Evolutionary conservation across 2,329 filamentous ascomycete genomes (phyloP).

Genomic region (Gaeumannomyces tritici): DNA sequence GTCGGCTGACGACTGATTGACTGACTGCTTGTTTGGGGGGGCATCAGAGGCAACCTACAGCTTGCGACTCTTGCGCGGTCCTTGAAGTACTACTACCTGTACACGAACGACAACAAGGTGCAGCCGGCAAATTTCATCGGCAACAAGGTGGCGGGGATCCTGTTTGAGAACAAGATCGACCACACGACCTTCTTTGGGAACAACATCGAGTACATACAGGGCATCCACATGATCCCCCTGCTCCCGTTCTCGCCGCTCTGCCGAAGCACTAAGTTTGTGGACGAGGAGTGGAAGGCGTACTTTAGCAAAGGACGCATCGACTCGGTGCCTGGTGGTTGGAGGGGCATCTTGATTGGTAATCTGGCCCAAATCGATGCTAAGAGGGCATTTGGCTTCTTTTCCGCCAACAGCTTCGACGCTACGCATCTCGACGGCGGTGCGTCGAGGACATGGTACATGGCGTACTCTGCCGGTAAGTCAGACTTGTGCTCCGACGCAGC

Average conservation of each 20-base stretch:
- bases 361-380: slow-evolving; percentile 66
- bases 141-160: slow-evolving; percentile 63
- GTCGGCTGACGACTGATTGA: slow-evolving; percentile 3
- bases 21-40: slow-evolving; percentile 24
- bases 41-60: slow-evolving; percentile 61
- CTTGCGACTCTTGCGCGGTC: slow-evolving; percentile 67
- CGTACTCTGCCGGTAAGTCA: slow-evolving; percentile 61
- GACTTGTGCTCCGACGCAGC: no score
- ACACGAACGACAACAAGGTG: slow-evolving; percentile 55
- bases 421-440: slow-evolving; percentile 73
- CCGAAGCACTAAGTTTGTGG: slow-evolving; percentile 60
- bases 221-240: slow-evolving; percentile 78
- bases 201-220: slow-evolving; percentile 61
- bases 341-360: slow-evolving; percentile 75
- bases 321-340: slow-evolving; percentile 67
- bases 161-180: slow-evolving; percentile 94
- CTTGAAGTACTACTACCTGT: slow-evolving; percentile 74
- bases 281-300: slow-evolving; percentile 72
- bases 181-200: slow-evolving; percentile 83
- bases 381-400: slow-evolving; percentile 68
- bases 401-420: slow-evolving; percentile 52
- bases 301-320: slow-evolving; percentile 64
- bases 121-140: slow-evolving; percentile 69
- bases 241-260: slow-evolving; percentile 59
- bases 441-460: slow-evolving; percentile 76